Evolutionary conservation across 257 asterid species (phyloP).

Genomic region (Solanum chilense): DNA sequence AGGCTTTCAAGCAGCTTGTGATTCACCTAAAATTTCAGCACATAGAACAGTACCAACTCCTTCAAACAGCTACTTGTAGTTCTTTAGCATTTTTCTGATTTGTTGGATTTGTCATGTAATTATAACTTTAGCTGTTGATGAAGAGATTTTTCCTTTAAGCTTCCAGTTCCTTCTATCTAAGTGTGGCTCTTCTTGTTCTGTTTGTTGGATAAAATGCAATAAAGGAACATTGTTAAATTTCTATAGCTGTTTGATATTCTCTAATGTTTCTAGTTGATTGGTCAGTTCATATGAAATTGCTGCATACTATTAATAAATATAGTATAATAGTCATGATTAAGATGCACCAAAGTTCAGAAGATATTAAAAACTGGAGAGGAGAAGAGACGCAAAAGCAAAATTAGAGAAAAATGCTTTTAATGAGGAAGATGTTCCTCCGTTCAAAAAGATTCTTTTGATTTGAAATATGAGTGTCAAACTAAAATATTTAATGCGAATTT

Average conservation of each 20-base stretch:
- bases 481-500: not conserved
- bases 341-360: not conserved
- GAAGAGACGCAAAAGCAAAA: not conserved
- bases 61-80: not conserved
- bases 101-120: not conserved
- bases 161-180: not conserved
- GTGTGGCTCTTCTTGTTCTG: not conserved
- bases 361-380: not conserved
- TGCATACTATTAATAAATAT: not conserved
- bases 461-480: not conserved
- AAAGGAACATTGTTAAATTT: not conserved
- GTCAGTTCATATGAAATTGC: not conserved
- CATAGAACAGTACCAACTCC: not conserved
- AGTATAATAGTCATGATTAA: not conserved
- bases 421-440: not conserved
- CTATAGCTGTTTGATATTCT: not conserved
- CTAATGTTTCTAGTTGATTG: not conserved
- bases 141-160: not conserved
- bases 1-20: not conserved
- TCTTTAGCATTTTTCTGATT: not conserved
- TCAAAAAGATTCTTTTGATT: not conserved
- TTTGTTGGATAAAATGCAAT: not conserved
- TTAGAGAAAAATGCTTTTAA: no score
- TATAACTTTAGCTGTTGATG: not conserved
- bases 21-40: not conserved